Evolutionary conservation across 371 early-diverging fungal species (phyloP).

Genomic region (Zancudomyces culisetae): DNA sequence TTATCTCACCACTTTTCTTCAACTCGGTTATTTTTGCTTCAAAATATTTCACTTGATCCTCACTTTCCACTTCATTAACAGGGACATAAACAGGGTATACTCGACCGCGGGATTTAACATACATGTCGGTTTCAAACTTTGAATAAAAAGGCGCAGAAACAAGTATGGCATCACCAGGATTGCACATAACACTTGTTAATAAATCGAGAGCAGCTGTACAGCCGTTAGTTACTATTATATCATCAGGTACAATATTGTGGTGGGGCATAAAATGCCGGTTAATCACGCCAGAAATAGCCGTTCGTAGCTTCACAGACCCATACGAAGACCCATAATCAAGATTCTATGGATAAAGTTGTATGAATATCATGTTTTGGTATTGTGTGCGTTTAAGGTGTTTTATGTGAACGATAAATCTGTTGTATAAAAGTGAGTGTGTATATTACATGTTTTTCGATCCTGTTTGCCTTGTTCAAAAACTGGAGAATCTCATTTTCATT

Average conservation of each 20-base stretch:
- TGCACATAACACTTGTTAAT: constrained; percentile 33
- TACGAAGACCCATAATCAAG: constrained; percentile 16
- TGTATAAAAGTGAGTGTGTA: neutral
- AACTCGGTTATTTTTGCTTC: constrained; percentile 25
- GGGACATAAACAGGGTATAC: constrained; percentile 26
- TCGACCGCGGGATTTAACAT: constrained; percentile 27
- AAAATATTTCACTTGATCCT: constrained; percentile 21
- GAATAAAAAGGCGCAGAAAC: constrained; percentile 55
- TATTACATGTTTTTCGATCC: neutral
- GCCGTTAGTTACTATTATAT: constrained; percentile 43
- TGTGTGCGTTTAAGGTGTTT: neutral
- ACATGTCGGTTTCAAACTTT: constrained; percentile 42
- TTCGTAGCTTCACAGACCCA: constrained; percentile 34
- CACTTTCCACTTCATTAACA: constrained; percentile 15
- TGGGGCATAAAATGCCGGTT: constrained; percentile 36
- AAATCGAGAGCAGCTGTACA: constrained; percentile 40
- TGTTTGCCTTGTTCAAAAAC: neutral
- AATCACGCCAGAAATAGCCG: constrained; percentile 23
- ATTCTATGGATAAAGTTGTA: constrained; percentile 5
- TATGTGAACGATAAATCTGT: neutral
- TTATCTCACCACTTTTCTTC: constrained; percentile 12
- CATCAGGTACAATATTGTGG: constrained; percentile 19
- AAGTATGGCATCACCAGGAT: constrained; percentile 52
- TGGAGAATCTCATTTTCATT: neutral
- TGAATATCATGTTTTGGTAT: neutral